Evolutionary conservation across 805 yeast genomes (phyloP).

Genomic region (Dipodascus geniculatus): DNA sequence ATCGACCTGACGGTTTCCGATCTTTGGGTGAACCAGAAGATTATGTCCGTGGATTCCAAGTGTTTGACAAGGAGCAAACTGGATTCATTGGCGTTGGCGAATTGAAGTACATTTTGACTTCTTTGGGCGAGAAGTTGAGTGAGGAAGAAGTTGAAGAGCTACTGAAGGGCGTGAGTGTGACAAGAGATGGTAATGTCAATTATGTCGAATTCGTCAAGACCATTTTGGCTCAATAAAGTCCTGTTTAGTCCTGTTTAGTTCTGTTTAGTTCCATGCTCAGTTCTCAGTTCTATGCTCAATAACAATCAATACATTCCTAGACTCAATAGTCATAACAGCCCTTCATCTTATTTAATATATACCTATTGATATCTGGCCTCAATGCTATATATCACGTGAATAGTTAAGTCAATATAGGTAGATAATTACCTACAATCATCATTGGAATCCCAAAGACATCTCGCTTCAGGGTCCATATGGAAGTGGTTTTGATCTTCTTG

Average conservation of each 20-base stretch:
- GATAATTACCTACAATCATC: conserved; percentile 82
- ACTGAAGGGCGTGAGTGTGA: conserved; percentile 87
- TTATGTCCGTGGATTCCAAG: conserved; percentile 92
- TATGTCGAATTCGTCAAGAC: conserved; percentile 80
- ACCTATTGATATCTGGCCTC: no score
- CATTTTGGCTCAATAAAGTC: conserved; percentile 66
- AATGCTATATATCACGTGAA: no score
- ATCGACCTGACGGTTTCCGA: conserved; percentile 82
- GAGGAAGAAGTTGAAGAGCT: conserved; percentile 93
- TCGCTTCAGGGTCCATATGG: conserved; percentile 87
- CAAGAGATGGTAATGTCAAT: conserved; percentile 89
- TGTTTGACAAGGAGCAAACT: conserved; percentile 89
- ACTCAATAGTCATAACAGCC: no score
- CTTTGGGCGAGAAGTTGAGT: conserved; percentile 86
- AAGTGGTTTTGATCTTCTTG: conserved; percentile 49
- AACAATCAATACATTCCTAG: neutral
- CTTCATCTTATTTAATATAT: no score
- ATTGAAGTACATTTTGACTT: conserved; percentile 84
- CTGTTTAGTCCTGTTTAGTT: conserved; percentile 4
- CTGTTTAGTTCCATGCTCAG: neutral
- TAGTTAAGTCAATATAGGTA: neutral
- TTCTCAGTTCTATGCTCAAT: neutral
- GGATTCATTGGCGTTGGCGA: conserved; percentile 98
- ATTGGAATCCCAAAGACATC: conserved; percentile 95
- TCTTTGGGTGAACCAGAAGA: conserved; percentile 84